Evolutionary conservation across 148 eudicot genomes (phyloP), one percentile per base, ranked within the genome.

Genomic region (Beta vulgaris): DNA sequence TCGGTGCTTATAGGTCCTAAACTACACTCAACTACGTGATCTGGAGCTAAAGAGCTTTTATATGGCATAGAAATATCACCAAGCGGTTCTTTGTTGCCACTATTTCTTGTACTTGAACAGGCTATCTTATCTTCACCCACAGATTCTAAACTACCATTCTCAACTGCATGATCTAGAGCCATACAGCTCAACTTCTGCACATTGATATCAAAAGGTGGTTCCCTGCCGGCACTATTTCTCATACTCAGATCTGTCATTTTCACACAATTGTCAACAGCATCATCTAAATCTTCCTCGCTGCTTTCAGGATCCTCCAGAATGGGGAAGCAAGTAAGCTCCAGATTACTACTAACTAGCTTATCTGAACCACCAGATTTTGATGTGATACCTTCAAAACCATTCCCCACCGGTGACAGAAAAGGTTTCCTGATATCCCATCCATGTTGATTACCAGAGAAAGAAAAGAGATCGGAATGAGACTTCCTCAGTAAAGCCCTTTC

Each of bases 301-400:
- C 68, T 72, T 69, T 84, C 85, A 44, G 92, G 87, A 82, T 93
- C 98, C 85, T 93, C 99, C 81, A 89, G 83, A 78, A 95, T 92
- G 44, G 91, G 90, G 76, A 92, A 92, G 84, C 98, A 92, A 59
- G 86, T 86, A 66, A 89, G 88, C 73, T 89, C 97, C 58, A 92
- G 87, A 74, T 91, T 88, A 66, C 82, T 85, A 83, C 87, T 88
- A 44, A 69, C 80, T 54, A 76, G 69, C 85, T 85, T 88, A 72
- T 61, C 91, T 43, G 98, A 96, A 79, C 90, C 82, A 77, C 84
- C 76, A 60, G 89, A 83, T 69, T 84, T 86, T 71, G 83, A 83
- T 71, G 94, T 48, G 19, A 83, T 62, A 48, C 86, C 80, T 55
- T 86, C 90, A 82, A 86, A 85, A 18, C 80, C 74, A 76, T 82